Evolutionary conservation across 495 filamentous ascomycete genomes (phyloP), one percentile per base, ranked within the genome.

Genomic region (Oidiodendron maius): DNA sequence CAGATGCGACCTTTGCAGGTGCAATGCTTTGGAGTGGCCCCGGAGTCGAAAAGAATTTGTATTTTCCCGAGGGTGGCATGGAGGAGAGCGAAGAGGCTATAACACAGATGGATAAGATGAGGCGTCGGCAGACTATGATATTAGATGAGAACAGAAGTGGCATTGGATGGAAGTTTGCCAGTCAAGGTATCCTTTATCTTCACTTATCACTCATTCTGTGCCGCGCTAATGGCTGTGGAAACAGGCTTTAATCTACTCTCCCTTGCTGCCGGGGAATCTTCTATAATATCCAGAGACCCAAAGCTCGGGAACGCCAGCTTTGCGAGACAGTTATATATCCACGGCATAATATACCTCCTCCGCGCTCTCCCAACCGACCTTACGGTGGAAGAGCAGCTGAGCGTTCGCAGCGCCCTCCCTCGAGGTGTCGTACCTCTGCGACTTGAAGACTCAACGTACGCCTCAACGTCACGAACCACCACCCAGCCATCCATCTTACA

Each of bases 321-420:
- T 23, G 74, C 76, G 35, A 72, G 85, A n/a, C 74, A 78, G 15
- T 69, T 86, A 1, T 89, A 86, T 60, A 67, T 90, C 20, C 74
- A 81, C 56, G 76, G 81, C 35, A 46, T 86, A 5, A 68, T 74
- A 5, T 87, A 87, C 58, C 67, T 89, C 3, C 72, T 88, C 2
- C 74, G 76, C 41, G 85, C 77, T 0, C 69, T 90, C 0, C 86
- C 87, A 0, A 40, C 57, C 0, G 70, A 86, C 46, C 60, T 90
- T 11, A 76, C 70, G 3, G 53, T 60, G 0, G 63, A 69, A 32
- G 74, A 81, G 43, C 46, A 60, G 25, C 40, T 68, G 22, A 64
- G 68, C 28, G 61, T 84, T 4, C 68, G 60, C 1, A 61, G 56
- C 22, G 64, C 76, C 3, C 56, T 82, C 15, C 78, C 79, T 41